A percentile compares a stretch with the other conserved stretches of the same genome.
phyloP scores from a whole-genome alignment of 1,139 yeast genomes.

The Yamadazyma sp. region DNA sequence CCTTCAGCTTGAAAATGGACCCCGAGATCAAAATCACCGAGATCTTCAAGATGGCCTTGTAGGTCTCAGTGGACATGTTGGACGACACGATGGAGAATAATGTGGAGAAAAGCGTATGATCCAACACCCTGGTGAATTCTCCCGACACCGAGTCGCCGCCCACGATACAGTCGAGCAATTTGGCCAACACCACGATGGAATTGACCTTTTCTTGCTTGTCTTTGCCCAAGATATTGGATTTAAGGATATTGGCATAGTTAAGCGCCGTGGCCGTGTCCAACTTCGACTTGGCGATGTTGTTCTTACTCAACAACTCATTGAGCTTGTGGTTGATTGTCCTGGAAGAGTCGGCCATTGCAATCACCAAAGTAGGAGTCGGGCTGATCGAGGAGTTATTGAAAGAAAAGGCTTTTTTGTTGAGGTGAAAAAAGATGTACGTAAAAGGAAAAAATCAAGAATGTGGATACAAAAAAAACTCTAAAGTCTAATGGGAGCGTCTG shows the following conservation, averaged over 20 bases:
- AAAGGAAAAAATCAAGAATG: background rate
- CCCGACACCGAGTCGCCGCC: slow-evolving; percentile 36
- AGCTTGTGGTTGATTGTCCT: slow-evolving; percentile 47
- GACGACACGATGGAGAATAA: slow-evolving; percentile 45
- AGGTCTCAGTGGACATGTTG: slow-evolving; percentile 50
- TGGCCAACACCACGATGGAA: slow-evolving; percentile 54
- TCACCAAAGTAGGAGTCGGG: background rate
- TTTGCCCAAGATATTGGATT: slow-evolving; percentile 42
- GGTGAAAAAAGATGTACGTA: background rate
- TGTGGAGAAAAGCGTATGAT: slow-evolving; percentile 40
- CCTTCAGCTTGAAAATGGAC: slow-evolving; percentile 37
- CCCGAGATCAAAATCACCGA: slow-evolving; percentile 47
- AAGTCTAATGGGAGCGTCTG: background rate
- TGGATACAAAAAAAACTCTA: too few species aligned
- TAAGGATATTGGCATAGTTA: slow-evolving; percentile 36
- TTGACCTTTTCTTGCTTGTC: slow-evolving; percentile 56
- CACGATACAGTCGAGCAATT: slow-evolving; percentile 46
- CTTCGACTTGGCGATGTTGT: slow-evolving; percentile 28
- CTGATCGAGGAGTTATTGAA: too few species aligned
- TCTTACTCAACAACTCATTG: slow-evolving; percentile 44
- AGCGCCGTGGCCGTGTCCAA: slow-evolving; percentile 38
- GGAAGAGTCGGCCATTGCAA: slow-evolving; percentile 34
- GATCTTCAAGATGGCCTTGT: slow-evolving; percentile 50
- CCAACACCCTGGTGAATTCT: slow-evolving; percentile 40
- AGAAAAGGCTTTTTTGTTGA: too few species aligned